Evolutionary conservation across 2,329 filamentous ascomycete species (phyloP).

Genomic region (Penicillium sumatraense): DNA sequence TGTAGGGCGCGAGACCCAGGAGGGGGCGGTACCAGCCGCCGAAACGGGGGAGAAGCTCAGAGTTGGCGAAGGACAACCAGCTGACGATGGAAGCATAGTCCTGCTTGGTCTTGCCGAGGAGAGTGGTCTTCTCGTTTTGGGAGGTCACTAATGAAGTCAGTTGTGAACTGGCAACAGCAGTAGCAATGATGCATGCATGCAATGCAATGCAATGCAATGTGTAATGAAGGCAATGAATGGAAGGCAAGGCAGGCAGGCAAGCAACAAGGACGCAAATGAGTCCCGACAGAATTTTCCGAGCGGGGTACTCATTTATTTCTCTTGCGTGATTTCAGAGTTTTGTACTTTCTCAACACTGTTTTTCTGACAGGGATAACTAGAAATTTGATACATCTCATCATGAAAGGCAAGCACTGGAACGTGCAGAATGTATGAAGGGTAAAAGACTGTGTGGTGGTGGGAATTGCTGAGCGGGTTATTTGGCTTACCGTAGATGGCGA

Average conservation of each 20-base stretch:
- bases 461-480: no score
- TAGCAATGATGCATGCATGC: no score
- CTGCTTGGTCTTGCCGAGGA: slow-evolving; percentile 99
- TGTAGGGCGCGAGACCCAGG: slow-evolving; percentile 81
- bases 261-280: slow-evolving; percentile 2
- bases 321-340: slow-evolving; percentile 66
- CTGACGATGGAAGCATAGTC: slow-evolving; percentile 98
- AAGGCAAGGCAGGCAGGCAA: slow-evolving; percentile 10
- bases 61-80: slow-evolving; percentile 98
- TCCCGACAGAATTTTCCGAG: slow-evolving; percentile 26
- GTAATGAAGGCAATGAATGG: no score
- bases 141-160: slow-evolving; percentile 74
- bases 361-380: slow-evolving; percentile 99
- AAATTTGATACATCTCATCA: slow-evolving; percentile 75
- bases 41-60: slow-evolving; percentile 75
- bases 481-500: slow-evolving; percentile 98
- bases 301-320: slow-evolving; percentile 53
- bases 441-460: no score
- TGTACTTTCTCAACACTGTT: slow-evolving; percentile 73
- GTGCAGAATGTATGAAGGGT: no score
- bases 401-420: slow-evolving; percentile 32
- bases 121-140: slow-evolving; percentile 99
- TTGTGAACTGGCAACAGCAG: slow-evolving; percentile 14
- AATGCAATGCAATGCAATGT: no score
- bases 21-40: slow-evolving; percentile 86